Percentiles rank a stretch among this genome's conserved stretches.
These are phyloP conservation scores for Endocalyx cinctus DNA, from an alignment of 2,329 filamentous ascomycete genomes.

Conservation along the genomic window DNA sequence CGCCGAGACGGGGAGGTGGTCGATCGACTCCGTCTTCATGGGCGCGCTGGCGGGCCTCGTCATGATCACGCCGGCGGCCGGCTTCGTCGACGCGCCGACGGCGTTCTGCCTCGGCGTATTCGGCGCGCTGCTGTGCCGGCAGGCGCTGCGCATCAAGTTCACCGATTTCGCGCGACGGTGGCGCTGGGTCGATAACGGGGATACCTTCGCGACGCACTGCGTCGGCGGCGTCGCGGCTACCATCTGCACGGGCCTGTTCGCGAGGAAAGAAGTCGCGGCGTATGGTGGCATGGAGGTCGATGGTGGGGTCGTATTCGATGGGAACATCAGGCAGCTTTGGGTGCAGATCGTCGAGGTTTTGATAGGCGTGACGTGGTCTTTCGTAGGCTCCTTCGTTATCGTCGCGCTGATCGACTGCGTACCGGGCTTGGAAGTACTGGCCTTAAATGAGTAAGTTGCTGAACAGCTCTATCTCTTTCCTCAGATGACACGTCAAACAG, in stretches of 20 bases:
- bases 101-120: slow-evolving; percentile 43
- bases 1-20: slow-evolving; percentile 34
- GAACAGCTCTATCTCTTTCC: no score
- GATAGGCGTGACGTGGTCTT: slow-evolving; percentile 47
- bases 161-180: slow-evolving; percentile 40
- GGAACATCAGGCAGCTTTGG: slow-evolving; percentile 43
- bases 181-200: slow-evolving; percentile 51
- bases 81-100: slow-evolving; percentile 42
- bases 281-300: slow-evolving; percentile 44
- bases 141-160: slow-evolving; percentile 49
- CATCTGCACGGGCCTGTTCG: slow-evolving; percentile 46
- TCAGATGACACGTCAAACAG: no score
- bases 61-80: slow-evolving; percentile 46
- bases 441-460: slow-evolving; percentile 45
- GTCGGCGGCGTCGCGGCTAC: slow-evolving; percentile 47
- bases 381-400: slow-evolving; percentile 42
- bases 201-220: slow-evolving; percentile 52
- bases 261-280: slow-evolving; percentile 44
- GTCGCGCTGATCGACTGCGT: slow-evolving; percentile 48
- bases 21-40: slow-evolving; percentile 46
- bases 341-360: slow-evolving; percentile 47
- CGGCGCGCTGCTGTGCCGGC: slow-evolving; percentile 42
- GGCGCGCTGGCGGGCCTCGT: slow-evolving; percentile 48
- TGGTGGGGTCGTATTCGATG: slow-evolving; percentile 49
- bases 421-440: slow-evolving; percentile 47